phyloP scores from a whole-genome alignment of 1,139 yeast genomes.

The Geotrichum armillariae region DNA sequence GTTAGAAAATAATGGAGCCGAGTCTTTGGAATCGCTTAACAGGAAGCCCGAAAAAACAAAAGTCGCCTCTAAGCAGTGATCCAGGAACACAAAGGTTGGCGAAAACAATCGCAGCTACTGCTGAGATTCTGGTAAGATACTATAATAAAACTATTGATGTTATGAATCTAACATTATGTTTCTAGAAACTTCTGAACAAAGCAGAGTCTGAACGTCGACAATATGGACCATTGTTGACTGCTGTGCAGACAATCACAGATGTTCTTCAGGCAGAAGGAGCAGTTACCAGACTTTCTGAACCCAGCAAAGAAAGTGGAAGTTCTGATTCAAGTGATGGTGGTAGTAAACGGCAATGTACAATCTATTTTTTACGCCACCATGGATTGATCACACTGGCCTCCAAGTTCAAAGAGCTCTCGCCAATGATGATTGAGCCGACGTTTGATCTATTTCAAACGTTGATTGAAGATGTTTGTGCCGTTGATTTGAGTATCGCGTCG shows the following conservation, averaged over 20 bases:
- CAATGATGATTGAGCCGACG: constrained; percentile 20
- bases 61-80: constrained; percentile 5
- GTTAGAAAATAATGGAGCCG: constrained; percentile 27
- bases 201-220: constrained; percentile 15
- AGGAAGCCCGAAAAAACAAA: constrained; percentile 15
- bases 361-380: constrained; percentile 26
- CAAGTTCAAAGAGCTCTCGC: constrained; percentile 23
- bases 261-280: constrained; percentile 1
- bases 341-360: constrained; percentile 18
- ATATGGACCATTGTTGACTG: constrained; percentile 6
- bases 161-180: background rate
- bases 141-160: background rate
- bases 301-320: constrained; percentile 1
- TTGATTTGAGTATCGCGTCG: constrained; percentile 21
- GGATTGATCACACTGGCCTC: constrained; percentile 24
- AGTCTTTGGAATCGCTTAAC: constrained; percentile 25
- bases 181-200: constrained; percentile 16
- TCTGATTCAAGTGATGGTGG: background rate
- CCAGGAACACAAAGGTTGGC: constrained; percentile 20
- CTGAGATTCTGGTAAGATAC: constrained; percentile 20
- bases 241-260: constrained; percentile 7
- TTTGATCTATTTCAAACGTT: constrained; percentile 24
- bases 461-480: constrained; percentile 23
- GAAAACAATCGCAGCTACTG: constrained; percentile 26
- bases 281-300: background rate